Conservation (phyloP, 176 grass and related monocot species). For the Oryza australiensis region DNA sequence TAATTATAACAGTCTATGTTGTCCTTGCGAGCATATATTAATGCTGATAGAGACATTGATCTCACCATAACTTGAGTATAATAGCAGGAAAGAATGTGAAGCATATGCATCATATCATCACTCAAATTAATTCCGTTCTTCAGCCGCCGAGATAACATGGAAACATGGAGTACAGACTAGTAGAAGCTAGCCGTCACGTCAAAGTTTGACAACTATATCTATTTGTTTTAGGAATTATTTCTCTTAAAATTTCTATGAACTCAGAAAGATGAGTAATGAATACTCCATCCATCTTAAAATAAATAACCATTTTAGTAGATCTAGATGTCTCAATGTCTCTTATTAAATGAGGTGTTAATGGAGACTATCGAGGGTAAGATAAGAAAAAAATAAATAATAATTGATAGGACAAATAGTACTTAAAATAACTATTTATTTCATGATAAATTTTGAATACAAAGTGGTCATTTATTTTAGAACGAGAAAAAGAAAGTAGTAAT, state of each 20-base stretch:
- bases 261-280: no score
- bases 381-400: no score
- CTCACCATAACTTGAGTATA: background rate
- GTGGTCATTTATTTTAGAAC: no score
- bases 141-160: background rate
- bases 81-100: background rate
- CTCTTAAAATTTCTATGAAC: background rate
- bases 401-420: no score
- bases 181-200: background rate
- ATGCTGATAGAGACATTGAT: background rate
- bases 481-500: no score
- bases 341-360: no score
- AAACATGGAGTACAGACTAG: background rate
- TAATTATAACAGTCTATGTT: conserved; percentile 1
- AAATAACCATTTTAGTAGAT: no score
- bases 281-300: no score
- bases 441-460: no score
- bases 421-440: no score
- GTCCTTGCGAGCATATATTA: conserved; percentile 18
- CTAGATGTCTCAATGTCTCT: no score
- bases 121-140: background rate
- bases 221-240: background rate
- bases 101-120: background rate
- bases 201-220: background rate
- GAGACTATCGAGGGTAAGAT: no score